Percentiles rank a stretch among this genome's conserved stretches.
Evolutionary conservation across 805 yeast species (phyloP).

Genomic region (Kluyveromyces siamensis): DNA sequence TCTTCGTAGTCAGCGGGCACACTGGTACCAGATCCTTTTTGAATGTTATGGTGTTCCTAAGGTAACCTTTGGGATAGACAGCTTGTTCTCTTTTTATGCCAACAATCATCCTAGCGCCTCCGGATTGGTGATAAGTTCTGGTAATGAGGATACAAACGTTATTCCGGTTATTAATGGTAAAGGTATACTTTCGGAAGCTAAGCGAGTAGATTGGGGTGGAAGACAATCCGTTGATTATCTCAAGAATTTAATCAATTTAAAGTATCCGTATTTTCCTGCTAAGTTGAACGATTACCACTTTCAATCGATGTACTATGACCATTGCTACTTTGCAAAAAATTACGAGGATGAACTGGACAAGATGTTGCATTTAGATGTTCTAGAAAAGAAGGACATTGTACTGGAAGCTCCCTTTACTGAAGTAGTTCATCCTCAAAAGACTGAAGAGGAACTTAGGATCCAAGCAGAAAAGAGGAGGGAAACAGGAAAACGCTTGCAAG

Average conservation of each 20-base stretch:
- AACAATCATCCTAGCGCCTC: slow-evolving; percentile 32
- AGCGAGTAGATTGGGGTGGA: slow-evolving; percentile 91
- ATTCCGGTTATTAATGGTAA: slow-evolving; percentile 72
- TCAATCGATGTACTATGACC: slow-evolving; percentile 59
- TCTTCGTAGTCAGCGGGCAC: slow-evolving; percentile 59
- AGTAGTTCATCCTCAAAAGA: slow-evolving; percentile 57
- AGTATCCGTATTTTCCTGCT: slow-evolving; percentile 88
- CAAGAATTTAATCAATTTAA: slow-evolving; percentile 55
- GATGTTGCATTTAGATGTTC: slow-evolving; percentile 49
- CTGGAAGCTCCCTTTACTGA: slow-evolving; percentile 76
- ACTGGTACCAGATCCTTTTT: slow-evolving; percentile 73
- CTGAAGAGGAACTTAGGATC: slow-evolving; percentile 70
- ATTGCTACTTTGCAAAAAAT: slow-evolving; percentile 66
- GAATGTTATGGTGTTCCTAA: slow-evolving; percentile 74
- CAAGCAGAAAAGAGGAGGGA: slow-evolving; percentile 77
- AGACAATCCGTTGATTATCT: slow-evolving; percentile 58
- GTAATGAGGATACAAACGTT: slow-evolving; percentile 72
- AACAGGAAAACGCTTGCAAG: slow-evolving; percentile 82
- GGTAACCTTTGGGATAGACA: slow-evolving; percentile 74
- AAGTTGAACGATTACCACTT: slow-evolving; percentile 57
- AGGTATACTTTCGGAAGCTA: slow-evolving; percentile 57
- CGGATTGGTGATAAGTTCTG: slow-evolving; percentile 78
- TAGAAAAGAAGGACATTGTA: slow-evolving; percentile 65
- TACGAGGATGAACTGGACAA: slow-evolving; percentile 54
- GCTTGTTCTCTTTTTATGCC: slow-evolving; percentile 65